Percentiles rank a stretch among this genome's conserved stretches.
These are phyloP conservation scores for Zygnema cylindricum DNA, from an alignment of 139 green algal genomes.

Conservation along the genomic window DNA sequence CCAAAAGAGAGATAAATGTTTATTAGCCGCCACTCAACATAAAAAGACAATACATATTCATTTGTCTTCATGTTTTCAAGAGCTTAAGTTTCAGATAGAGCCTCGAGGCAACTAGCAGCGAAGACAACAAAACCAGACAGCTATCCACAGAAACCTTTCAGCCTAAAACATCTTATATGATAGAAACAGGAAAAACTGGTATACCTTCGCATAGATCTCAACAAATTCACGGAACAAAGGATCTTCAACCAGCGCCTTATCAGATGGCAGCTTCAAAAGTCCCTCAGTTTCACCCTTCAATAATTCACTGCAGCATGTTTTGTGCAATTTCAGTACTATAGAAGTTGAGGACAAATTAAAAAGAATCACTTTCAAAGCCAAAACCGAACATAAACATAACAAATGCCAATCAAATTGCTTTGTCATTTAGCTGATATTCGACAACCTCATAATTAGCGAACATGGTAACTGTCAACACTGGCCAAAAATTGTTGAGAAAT, in stretches of 20 bases:
- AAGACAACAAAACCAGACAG: not conserved
- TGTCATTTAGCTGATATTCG: too few relatives aligned
- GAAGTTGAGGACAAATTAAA: too few relatives aligned
- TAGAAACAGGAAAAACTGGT: not conserved
- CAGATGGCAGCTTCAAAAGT: slow-evolving; percentile 66
- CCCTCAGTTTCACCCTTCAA: slow-evolving; percentile 34
- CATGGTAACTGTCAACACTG: too few relatives aligned
- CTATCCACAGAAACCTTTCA: too few relatives aligned
- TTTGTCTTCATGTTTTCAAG: not conserved
- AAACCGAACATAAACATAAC: too few relatives aligned
- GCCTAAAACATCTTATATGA: too few relatives aligned
- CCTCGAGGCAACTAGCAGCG: not conserved
- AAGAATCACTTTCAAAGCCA: too few relatives aligned
- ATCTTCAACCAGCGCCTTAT: slow-evolving; percentile 64
- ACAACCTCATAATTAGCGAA: too few relatives aligned
- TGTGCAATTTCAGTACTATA: not conserved
- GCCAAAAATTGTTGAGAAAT: too few relatives aligned
- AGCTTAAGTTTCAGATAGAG: not conserved
- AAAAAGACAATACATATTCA: not conserved
- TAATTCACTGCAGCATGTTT: slow-evolving; percentile 32
- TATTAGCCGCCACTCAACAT: too few relatives aligned
- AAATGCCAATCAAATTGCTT: too few relatives aligned
- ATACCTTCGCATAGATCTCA: slow-evolving; percentile 65
- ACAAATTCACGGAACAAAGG: slow-evolving; percentile 59
- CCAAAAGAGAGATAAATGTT: too few relatives aligned